Evolutionary conservation across 2,329 filamentous ascomycete genomes (phyloP), one percentile per base, ranked within the genome.

Genomic region (Colletotrichum viniferum): DNA sequence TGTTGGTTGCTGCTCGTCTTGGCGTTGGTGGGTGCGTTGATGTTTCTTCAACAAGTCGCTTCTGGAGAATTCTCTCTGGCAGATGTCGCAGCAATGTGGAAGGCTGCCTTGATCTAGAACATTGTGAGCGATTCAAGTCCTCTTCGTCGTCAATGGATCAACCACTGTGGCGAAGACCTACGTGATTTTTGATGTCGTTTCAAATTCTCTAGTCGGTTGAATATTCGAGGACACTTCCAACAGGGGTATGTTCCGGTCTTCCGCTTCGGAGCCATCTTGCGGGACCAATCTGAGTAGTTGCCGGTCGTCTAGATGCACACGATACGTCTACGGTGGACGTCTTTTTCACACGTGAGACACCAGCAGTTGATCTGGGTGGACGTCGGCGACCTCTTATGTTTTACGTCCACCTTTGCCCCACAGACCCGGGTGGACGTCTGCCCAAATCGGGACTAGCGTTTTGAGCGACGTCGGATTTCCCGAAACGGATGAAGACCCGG

Each of bases 121-220:
- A 32, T 13, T 48, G n/a, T 24, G 16, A n/a, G 30, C 34, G n/a
- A n/a, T n/a, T 12, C 36, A 24, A 26, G 3, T 70, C 38, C n/a
- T 28, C n/a, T 16, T 16, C 2, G 21, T 18, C 16, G 8, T 18
- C 7, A 28, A n/a, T 61, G 10, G 8, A 12, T 8, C 30, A 18
- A 18, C 10, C 21, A 5, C 12, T 34, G 28, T 36, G 7, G 55
- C 10, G 52, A 13, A 56, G 24, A 69, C 71, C 26, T 36, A 73
- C 71, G 71, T 55, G 71, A 69, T 48, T 63, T 73, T 12, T 73
- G 71, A 21, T 73, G 71, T 8, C 71, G 64, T 38, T 69, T 73
- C 30, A 73, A n/a, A 28, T 73, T 73, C 38, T 73, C 71, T 1
- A 63, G 32, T 7, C 71, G 71, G 43, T 48, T 73, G 24, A 73